Evolutionary conservation across 805 yeast genomes (phyloP), one percentile per base, ranked within the genome.

Genomic region (Yarrowia keelungensis): DNA sequence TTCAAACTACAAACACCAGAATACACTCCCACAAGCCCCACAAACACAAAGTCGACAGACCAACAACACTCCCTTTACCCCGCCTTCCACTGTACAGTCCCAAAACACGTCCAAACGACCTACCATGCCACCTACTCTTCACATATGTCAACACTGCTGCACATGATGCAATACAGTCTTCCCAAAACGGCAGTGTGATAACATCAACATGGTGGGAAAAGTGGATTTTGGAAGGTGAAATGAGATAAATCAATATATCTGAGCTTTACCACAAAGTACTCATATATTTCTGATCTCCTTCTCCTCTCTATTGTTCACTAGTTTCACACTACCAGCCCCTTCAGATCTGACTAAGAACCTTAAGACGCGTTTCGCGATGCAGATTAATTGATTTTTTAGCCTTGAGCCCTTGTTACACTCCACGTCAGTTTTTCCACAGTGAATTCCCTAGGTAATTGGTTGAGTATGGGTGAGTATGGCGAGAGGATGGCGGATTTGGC

Each of bases 361-460:
- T 53, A 53, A 53, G 32, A 53, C 59, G 59, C 59, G 59, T 53
- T 10, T 49, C 59, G 59, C 45, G 59, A 38, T 53, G 59, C 59
- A 53, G 39, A 53, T 39, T 53, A 53, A 53, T 53, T 53, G 45
- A 53, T 53, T 53, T 45, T 53, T 53, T 53, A 53, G 59, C 16
- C 59, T 53, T 53, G 59, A 26, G 9, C 41, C 41, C 19, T 39
- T 26, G 3, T 16, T 22, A 14, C n/a, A 14, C 59, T 39, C 16
- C 59, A 38, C 59, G 59, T 53, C 39, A 8, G 10, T 38, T 22
- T 53, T 42, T 56, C 26, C 64, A 56, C 64, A 56, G 64, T 56
- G 64, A 56, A 56, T 56, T 56, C 64, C 50, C 64, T 56, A 26
- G 64, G 64, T 56, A 43, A 56, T 56, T 56, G 15, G 64, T 32